A percentile compares a stretch with the other conserved stretches of the same genome.
Evolutionary conservation across 345 rosid species (phyloP).

Genomic region (Hypericum perforatum): DNA sequence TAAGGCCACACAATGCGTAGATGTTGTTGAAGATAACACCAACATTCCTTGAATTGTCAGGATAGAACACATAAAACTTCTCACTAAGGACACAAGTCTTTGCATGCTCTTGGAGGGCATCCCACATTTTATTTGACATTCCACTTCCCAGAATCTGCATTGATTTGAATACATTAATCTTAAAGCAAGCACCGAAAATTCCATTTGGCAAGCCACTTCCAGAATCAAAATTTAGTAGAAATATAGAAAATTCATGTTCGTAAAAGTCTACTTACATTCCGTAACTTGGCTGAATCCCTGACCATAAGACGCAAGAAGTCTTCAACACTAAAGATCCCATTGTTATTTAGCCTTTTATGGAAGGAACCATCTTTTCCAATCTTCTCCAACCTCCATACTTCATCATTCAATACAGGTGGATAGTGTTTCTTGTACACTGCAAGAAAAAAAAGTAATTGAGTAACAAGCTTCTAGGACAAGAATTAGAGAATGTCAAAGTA

Average conservation of each 20-base stretch:
- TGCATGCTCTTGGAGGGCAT: slow-evolving; percentile 85
- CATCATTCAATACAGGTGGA: slow-evolving; percentile 80
- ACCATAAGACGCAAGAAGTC: slow-evolving; percentile 70
- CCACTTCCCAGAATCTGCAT: slow-evolving; percentile 92
- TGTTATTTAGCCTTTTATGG: slow-evolving; percentile 62
- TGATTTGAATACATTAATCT: slow-evolving; percentile 3
- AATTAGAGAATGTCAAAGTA: neutral
- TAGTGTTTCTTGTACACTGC: slow-evolving; percentile 99
- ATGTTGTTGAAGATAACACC: slow-evolving; percentile 84
- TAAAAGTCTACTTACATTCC: slow-evolving; percentile 42
- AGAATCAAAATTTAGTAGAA: too few relatives aligned
- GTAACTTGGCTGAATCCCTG: slow-evolving; percentile 59
- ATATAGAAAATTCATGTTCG: too few relatives aligned
- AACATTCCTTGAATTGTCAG: slow-evolving; percentile 71
- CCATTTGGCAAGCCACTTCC: slow-evolving; percentile 1
- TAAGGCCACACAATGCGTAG: slow-evolving; percentile 74
- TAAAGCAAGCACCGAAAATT: slow-evolving; percentile 15
- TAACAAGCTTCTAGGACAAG: neutral
- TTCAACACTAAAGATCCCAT: slow-evolving; percentile 52
- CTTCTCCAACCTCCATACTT: slow-evolving; percentile 97
- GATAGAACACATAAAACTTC: slow-evolving; percentile 70
- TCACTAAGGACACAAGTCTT: slow-evolving; percentile 85
- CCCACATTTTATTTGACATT: slow-evolving; percentile 99
- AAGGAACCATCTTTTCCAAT: slow-evolving; percentile 98
- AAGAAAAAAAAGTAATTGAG: neutral